Conservation (phyloP, 176 grass and related monocot species). For the maize (Zea mays) region Zm-B73-REFERENCE-NAM-5.0 NC_050099.1:47286001-47286500, state of each 20-base stretch:
- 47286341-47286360: slow-evolving; percentile 50
- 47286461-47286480: slow-evolving; percentile 47
- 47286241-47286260: slow-evolving; percentile 32
- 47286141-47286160: slow-evolving; percentile 47
- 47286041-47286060: slow-evolving; percentile 55
- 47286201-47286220: slow-evolving; percentile 45
- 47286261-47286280: slow-evolving; percentile 51
- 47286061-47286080: slow-evolving; percentile 55
- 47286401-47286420: slow-evolving; percentile 57
- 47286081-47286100: slow-evolving; percentile 58
- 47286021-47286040: slow-evolving; percentile 55
- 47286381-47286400: slow-evolving; percentile 35
- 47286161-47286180: slow-evolving; percentile 49
- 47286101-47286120: slow-evolving; percentile 25
- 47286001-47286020: slow-evolving; percentile 44
- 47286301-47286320: slow-evolving; percentile 82
- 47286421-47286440: slow-evolving; percentile 46
- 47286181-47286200: slow-evolving; percentile 47
- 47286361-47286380: slow-evolving; percentile 55
- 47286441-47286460: slow-evolving; percentile 55
- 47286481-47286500: slow-evolving; percentile 60
- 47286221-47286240: slow-evolving; percentile 31
- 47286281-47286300: slow-evolving; percentile 66
- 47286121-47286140: slow-evolving; percentile 49
- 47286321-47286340: slow-evolving; percentile 55